Evolutionary conservation across 78 protist species (phyloP).

Genomic region (Dictyostelium discoideum): DNA sequence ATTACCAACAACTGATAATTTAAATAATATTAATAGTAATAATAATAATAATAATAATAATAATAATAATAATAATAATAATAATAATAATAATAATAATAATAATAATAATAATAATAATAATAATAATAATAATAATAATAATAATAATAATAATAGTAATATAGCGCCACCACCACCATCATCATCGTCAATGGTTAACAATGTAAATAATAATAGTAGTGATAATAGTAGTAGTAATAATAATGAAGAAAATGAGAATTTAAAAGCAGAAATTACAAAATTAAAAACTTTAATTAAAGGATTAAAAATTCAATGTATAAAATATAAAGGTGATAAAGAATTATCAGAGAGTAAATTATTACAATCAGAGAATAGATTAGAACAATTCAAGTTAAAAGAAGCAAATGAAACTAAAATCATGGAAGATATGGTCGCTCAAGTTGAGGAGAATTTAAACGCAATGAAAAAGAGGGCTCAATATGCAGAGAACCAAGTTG

Average conservation of each 20-base stretch:
- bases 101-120: background rate
- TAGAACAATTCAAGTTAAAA: conserved; percentile 48
- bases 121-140: background rate
- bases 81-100: background rate
- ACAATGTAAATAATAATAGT: background rate
- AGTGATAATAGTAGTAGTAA: background rate
- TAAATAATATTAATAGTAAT: background rate
- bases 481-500: conserved; percentile 55
- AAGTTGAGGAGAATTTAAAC: conserved; percentile 40
- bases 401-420: conserved; percentile 49
- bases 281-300: conserved; percentile 24
- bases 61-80: background rate
- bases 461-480: conserved; percentile 60
- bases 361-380: background rate
- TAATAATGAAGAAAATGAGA: conserved; percentile 14
- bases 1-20: background rate
- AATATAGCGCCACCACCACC: background rate
- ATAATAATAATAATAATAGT: background rate
- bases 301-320: conserved; percentile 3
- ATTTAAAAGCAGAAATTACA: conserved; percentile 28
- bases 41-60: background rate
- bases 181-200: background rate
- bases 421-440: conserved; percentile 73
- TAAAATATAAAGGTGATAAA: conserved; percentile 24
- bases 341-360: conserved; percentile 19